phyloP scores from a whole-genome alignment of 805 yeast species.

The Ogataea paraovalis region DNA sequence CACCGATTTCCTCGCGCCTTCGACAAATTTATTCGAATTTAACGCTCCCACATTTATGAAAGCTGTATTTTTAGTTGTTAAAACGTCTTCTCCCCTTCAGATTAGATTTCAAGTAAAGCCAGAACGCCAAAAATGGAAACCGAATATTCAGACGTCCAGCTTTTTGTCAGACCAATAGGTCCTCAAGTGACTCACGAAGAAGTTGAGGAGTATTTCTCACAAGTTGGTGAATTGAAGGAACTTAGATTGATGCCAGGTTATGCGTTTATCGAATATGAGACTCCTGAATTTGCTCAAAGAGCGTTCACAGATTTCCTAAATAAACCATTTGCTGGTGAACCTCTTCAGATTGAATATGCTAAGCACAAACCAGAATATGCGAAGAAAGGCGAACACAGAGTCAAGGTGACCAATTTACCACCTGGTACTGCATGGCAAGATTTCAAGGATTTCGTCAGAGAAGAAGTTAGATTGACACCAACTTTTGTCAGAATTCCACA shows the following conservation, averaged over 20 bases:
- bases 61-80: no score
- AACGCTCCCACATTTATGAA: no score
- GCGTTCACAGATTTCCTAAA: conserved; percentile 46
- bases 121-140: conserved; percentile 10
- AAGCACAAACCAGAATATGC: conserved; percentile 47
- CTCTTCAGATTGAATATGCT: conserved; percentile 50
- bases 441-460: conserved; percentile 84
- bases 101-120: background rate
- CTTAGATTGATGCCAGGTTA: conserved; percentile 75
- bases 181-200: conserved; percentile 42
- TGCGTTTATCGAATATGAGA: conserved; percentile 84
- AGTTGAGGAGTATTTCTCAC: conserved; percentile 63
- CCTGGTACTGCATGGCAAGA: conserved; percentile 84
- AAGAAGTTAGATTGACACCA: conserved; percentile 60
- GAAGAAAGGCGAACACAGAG: conserved; percentile 71
- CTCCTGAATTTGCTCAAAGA: conserved; percentile 47
- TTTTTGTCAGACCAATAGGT: conserved; percentile 37
- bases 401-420: conserved; percentile 65
- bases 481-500: conserved; percentile 54
- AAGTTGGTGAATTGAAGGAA: conserved; percentile 64
- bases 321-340: conserved; percentile 46
- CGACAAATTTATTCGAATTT: no score
- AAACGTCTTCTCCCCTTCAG: no score
- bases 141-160: conserved; percentile 34
- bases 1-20: background rate